phyloP scores from a whole-genome alignment of 441 rosid genomes.

The Theobroma grandiflorum region DNA sequence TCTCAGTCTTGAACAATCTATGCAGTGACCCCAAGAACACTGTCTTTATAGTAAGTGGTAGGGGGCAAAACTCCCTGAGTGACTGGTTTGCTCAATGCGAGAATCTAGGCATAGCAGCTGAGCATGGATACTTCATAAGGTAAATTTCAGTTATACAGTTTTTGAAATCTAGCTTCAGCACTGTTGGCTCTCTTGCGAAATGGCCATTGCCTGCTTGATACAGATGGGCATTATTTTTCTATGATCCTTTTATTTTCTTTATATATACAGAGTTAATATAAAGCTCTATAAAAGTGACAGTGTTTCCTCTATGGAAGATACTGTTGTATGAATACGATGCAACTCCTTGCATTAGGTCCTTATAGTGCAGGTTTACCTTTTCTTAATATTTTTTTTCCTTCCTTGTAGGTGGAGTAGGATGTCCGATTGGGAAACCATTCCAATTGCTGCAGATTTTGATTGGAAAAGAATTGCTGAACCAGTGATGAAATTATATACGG shows the following conservation, averaged over 20 bases:
- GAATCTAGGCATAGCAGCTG: slow-evolving; percentile 32
- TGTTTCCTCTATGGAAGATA: not conserved
- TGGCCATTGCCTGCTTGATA: not conserved
- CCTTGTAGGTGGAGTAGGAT: slow-evolving; percentile 26
- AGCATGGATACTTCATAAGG: slow-evolving; percentile 34
- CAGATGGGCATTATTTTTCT: not conserved
- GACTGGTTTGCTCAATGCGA: slow-evolving; percentile 30
- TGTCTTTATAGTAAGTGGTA: slow-evolving; percentile 32
- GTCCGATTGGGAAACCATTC: slow-evolving; percentile 26
- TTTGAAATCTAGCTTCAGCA: not conserved
- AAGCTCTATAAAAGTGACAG: not conserved
- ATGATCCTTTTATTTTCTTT: not conserved
- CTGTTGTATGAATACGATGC: not conserved
- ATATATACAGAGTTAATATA: not conserved
- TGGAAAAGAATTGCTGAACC: slow-evolving; percentile 32
- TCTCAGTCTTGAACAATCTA: slow-evolving; percentile 23
- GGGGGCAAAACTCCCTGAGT: slow-evolving; percentile 29
- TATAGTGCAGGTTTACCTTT: not conserved
- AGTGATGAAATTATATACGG: slow-evolving; percentile 27
- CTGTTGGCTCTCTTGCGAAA: not conserved
- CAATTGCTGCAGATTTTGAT: slow-evolving; percentile 11
- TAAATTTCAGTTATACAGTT: not conserved
- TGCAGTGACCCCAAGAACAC: slow-evolving; percentile 29
- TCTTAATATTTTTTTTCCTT: not conserved
- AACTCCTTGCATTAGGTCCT: not conserved